Evolutionary conservation across 768 basidiomycete species (phyloP).

Genomic region (Amanita pallidorosea): DNA sequence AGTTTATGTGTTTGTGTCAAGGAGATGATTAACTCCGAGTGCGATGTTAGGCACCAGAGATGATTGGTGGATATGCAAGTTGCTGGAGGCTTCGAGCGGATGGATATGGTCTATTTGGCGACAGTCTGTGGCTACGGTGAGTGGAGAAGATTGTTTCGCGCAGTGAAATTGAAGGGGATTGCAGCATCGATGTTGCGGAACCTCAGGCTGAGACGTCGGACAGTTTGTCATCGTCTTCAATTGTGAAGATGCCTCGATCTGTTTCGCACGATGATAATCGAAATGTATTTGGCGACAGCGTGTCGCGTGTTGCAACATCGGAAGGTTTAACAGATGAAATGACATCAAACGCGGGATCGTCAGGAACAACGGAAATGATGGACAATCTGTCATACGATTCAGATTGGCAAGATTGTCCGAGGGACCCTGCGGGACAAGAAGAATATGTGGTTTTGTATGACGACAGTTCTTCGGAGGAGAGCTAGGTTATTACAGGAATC

Average conservation of each 20-base stretch:
- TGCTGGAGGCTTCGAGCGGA: slow-evolving; percentile 68
- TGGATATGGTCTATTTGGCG: slow-evolving; percentile 51
- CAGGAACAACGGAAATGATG: not conserved
- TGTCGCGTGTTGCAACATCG: not conserved
- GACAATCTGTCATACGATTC: slow-evolving; percentile 13
- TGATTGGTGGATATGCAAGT: slow-evolving; percentile 59
- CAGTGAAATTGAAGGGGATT: not conserved
- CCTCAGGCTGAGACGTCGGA: slow-evolving; percentile 25
- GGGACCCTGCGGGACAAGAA: slow-evolving; percentile 11
- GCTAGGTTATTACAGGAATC: slow-evolving; percentile 13
- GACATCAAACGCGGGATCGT: slow-evolving; percentile 7
- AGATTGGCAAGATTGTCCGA: slow-evolving; percentile 3
- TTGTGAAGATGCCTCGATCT: slow-evolving; percentile 55
- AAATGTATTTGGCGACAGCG: slow-evolving; percentile 8
- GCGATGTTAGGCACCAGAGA: slow-evolving; percentile 52
- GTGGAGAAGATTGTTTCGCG: slow-evolving; percentile 28
- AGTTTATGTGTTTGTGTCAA: slow-evolving; percentile 6
- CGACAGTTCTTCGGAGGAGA: slow-evolving; percentile 46
- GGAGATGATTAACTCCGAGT: not conserved
- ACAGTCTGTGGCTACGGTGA: slow-evolving; percentile 63
- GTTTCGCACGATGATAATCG: slow-evolving; percentile 12
- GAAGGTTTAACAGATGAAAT: slow-evolving; percentile 6
- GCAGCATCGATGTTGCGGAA: slow-evolving; percentile 50
- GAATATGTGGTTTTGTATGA: slow-evolving; percentile 73
- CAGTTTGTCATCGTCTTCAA: slow-evolving; percentile 60